These are phyloP conservation scores for Diplodia corticola DNA, from an alignment of 2,329 filamentous ascomycete species.

Conservation along the genomic window DNA sequence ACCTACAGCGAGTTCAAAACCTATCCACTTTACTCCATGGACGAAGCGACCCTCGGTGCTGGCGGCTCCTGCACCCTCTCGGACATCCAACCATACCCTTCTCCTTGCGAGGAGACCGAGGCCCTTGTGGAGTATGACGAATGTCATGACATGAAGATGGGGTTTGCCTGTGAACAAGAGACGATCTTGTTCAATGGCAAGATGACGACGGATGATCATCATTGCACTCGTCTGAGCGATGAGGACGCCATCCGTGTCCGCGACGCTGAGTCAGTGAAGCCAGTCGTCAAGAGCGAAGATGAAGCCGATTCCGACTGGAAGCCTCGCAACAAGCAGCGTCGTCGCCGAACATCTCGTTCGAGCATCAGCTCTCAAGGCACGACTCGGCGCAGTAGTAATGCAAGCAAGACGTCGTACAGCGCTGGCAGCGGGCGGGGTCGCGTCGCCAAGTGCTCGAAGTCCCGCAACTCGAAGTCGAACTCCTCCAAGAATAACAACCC, in stretches of 20 bases:
- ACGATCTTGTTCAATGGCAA: constrained; percentile 19
- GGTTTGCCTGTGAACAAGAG: constrained; percentile 29
- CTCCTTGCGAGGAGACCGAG: constrained; percentile 29
- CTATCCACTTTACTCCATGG: constrained; percentile 12
- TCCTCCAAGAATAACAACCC: constrained; percentile 24
- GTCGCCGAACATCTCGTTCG: constrained; percentile 33
- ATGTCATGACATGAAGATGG: constrained; percentile 30
- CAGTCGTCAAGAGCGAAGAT: constrained; percentile 33
- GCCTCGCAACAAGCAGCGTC: constrained; percentile 29
- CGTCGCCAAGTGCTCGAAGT: constrained; percentile 7
- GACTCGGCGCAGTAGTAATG: not conserved
- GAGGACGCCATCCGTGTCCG: constrained; percentile 26
- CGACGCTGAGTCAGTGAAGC: constrained; percentile 41
- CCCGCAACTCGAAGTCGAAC: not conserved
- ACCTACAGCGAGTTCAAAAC: constrained; percentile 2
- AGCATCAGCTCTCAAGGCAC: constrained; percentile 27
- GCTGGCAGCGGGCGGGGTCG: not conserved
- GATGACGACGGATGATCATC: not conserved
- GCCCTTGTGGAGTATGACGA: constrained; percentile 32
- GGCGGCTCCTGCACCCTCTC: constrained; percentile 31
- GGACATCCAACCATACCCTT: constrained; percentile 37
- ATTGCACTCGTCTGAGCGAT: not conserved
- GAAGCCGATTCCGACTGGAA: constrained; percentile 39
- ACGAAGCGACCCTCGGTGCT: constrained; percentile 7
- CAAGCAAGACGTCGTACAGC: not conserved